Evolutionary conservation across 345 rosid genomes (phyloP), one percentile per base, ranked within the genome.

Genomic region (Rhodamnia rubescens): DNA sequence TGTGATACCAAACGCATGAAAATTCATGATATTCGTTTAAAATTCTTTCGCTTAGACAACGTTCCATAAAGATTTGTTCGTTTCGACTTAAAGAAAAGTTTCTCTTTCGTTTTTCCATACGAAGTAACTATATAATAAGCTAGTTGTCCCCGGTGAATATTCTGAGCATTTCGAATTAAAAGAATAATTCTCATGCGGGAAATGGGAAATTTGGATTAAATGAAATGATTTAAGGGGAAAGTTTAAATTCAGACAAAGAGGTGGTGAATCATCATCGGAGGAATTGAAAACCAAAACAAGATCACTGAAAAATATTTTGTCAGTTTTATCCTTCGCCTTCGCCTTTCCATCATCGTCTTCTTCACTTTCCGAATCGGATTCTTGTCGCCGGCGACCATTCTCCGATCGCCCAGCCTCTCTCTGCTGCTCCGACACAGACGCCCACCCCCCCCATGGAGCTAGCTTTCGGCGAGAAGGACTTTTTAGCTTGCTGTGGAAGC

Each of bases 401-500:
- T 69, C 80, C 47, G 26, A 69, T 36, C 13, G 47, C 47, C 80
- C 47, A 21, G 26, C 26, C 80, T 69, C 47, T 42, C 42, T 29
- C n/a, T 1, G 78, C 80, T 40, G 6, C 47, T 18, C 24, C 26
- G 24, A 36, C 80, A 3, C 47, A 9, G 80, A 21, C 26, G 9
- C 47, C 6, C 5, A 36, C 47, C n/a, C n/a, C n/a, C n/a, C n/a
- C n/a, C n/a, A 69, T 69, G 80, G 80, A 5, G 80, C 32, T 90
- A 83, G 87, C 69, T 82, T 88, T 95, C 52, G 91, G 90, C 82
- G 96, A 93, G 92, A 89, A 92, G 88, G 94, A 95, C 27, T 91
- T 88, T 87, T 14, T 91, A 49, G 94, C 93, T 80, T 97, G 99
- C 89, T 97, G 99, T 52, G 97, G 99, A 15, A 95, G 99, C 91